Evolutionary conservation across 345 rosid genomes (phyloP), one percentile per base, ranked within the genome.

Genomic region (Euphorbia tirucalli): DNA sequence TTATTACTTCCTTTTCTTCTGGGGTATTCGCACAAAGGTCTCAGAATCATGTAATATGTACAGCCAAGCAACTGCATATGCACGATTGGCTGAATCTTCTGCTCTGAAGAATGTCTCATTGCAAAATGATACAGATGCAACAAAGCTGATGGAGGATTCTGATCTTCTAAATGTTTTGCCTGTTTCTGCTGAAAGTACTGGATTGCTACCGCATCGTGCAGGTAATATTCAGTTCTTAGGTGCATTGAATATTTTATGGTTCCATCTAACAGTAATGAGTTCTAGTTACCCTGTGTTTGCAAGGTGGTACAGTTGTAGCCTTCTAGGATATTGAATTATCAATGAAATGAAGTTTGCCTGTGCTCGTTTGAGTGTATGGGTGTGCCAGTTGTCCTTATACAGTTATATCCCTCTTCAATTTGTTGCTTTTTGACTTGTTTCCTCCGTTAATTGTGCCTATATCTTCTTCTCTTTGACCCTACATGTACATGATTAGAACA

Each of bases 131-230:
- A 65, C 71, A 11, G 82, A 79, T 57, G 81, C 59, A 52, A 81
- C 61, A 24, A 78, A 64, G 28, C n/a, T 77, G 60, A 68, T 55
- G 46, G 72, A 69, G 58, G 91, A 83, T 76, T 50, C 52, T 6
- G 75, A 78, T 60, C 63, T 69, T 63, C 74, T 84, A 69, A 73
- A 80, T 50, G 71, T 92, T 79, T 86, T 95, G 77, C 99, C 97
- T 0, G 83, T 95, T 61, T 90, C 97, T 57, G 97, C 97, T 72
- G 93, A 90, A 83, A 86, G 82, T 75, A 81, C 97, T n/a, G 96
- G 91, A 67, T 71, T 92, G 68, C 81, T 89, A 54, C 96, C 99
- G 18, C 76, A 74, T 59, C 87, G 77, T 27, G 83, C 76, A 70
- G 95, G 97, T 89, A 72, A 13, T 27, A 24, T 48, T 62, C 32